A percentile compares a stretch with the other conserved stretches of the same genome.
phyloP scores from a whole-genome alignment of 768 basidiomycete genomes.

The Paxillus ammoniavirescens region DNA sequence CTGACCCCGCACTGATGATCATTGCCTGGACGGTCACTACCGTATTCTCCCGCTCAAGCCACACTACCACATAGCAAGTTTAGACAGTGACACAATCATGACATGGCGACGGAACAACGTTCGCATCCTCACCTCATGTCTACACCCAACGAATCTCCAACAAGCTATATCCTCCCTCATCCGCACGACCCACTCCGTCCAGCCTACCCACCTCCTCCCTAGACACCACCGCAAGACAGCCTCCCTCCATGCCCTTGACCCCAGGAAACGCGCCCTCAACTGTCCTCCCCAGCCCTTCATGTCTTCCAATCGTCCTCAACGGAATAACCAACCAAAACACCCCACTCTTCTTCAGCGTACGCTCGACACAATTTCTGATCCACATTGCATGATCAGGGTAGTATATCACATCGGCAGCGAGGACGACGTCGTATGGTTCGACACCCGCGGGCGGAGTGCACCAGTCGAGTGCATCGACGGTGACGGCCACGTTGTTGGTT shows the following conservation, averaged over 20 bases:
- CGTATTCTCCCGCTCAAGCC: no score
- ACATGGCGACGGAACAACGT: no score
- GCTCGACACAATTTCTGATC: conserved; percentile 63
- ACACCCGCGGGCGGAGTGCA: conserved; percentile 40
- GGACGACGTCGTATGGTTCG: conserved; percentile 61
- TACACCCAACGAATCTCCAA: conserved; percentile 71
- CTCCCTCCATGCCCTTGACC: not conserved
- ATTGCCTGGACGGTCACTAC: no score
- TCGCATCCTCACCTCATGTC: not conserved
- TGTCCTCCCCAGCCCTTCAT: conserved; percentile 54
- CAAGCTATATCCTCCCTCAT: conserved; percentile 67
- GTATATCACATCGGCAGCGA: conserved; percentile 82
- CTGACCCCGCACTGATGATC: no score
- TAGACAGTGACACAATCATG: no score
- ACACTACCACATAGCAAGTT: no score
- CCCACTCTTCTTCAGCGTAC: conserved; percentile 43
- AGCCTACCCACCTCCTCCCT: conserved; percentile 47
- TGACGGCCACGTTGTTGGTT: conserved; percentile 48
- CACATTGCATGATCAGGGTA: conserved; percentile 65
- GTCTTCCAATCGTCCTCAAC: conserved; percentile 61
- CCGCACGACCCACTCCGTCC: conserved; percentile 60
- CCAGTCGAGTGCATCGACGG: conserved; percentile 66
- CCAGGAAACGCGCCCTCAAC: conserved; percentile 54
- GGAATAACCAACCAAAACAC: conserved; percentile 77
- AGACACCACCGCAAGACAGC: conserved; percentile 45